Percentiles rank a stretch among this genome's conserved stretches.
Conservation (phyloP, 306 rosid species). For the Citrullus amarus region DNA sequence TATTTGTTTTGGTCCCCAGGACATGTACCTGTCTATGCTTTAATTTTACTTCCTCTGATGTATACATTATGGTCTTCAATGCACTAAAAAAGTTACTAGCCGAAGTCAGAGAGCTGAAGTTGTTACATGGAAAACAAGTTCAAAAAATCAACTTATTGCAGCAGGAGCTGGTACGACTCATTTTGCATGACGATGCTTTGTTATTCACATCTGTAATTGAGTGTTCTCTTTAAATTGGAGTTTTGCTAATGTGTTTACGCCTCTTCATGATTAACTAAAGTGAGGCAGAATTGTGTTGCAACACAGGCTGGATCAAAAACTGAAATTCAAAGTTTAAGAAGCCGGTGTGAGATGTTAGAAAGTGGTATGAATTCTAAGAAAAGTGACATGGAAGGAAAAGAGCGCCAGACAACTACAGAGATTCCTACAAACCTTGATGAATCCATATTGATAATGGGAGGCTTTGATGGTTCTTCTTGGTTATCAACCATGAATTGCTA, state of each 20-base stretch:
- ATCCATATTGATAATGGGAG: constrained; percentile 31
- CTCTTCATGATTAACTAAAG: not conserved
- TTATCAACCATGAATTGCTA: constrained; percentile 21
- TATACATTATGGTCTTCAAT: not conserved
- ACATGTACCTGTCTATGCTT: not conserved
- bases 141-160: constrained; percentile 25
- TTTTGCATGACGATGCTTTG: not conserved
- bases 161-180: constrained; percentile 33
- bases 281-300: constrained; percentile 1
- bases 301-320: constrained; percentile 28
- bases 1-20: not conserved
- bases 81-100: constrained; percentile 11
- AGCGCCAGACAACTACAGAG: too few relatives aligned
- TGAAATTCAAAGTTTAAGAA: constrained; percentile 21
- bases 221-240: not conserved
- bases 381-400: not conserved
- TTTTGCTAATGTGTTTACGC: not conserved
- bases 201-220: not conserved
- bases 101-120: constrained; percentile 27
- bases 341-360: constrained; percentile 14
- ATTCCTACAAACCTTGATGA: constrained; percentile 8
- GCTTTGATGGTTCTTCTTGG: constrained; percentile 25
- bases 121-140: constrained; percentile 17
- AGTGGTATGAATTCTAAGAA: constrained; percentile 2
- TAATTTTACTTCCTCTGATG: not conserved